These are phyloP conservation scores for Candida dendrica DNA, from an alignment of 805 yeast species.

Conservation along the genomic window DNA sequence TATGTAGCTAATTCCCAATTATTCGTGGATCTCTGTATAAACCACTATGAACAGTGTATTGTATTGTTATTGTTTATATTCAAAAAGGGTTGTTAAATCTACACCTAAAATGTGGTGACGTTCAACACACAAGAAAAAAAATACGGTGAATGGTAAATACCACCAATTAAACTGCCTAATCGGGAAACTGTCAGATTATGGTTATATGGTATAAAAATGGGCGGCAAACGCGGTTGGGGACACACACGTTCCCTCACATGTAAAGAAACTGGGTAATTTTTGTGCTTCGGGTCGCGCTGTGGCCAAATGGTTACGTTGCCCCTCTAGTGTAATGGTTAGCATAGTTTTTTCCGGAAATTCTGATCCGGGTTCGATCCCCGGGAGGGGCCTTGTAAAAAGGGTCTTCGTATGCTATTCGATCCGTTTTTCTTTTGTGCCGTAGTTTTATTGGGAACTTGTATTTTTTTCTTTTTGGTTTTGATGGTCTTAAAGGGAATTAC, in stretches of 20 bases:
- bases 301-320: conserved; percentile 22
- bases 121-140: background rate
- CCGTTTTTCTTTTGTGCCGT: background rate
- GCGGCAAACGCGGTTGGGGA: background rate
- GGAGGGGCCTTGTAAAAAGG: conserved; percentile 32
- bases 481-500: too few species aligned
- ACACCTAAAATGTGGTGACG: background rate
- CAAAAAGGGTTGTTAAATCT: conserved; percentile 1
- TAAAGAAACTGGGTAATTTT: background rate
- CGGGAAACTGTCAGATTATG: too few species aligned
- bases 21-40: background rate
- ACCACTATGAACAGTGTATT: too few species aligned
- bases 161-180: background rate
- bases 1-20: too few species aligned
- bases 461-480: background rate
- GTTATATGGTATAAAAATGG: too few species aligned
- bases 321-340: conserved; percentile 48
- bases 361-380: conserved; percentile 51
- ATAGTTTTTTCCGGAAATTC: conserved; percentile 46
- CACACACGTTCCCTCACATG: background rate
- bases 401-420: conserved; percentile 5
- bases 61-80: background rate
- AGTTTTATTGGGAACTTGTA: conserved; percentile 8
- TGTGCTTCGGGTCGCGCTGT: background rate
- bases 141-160: background rate